phyloP scores from a whole-genome alignment of 2,329 filamentous ascomycete genomes.

The Aspergillus oerlinghausenensis region DNA sequence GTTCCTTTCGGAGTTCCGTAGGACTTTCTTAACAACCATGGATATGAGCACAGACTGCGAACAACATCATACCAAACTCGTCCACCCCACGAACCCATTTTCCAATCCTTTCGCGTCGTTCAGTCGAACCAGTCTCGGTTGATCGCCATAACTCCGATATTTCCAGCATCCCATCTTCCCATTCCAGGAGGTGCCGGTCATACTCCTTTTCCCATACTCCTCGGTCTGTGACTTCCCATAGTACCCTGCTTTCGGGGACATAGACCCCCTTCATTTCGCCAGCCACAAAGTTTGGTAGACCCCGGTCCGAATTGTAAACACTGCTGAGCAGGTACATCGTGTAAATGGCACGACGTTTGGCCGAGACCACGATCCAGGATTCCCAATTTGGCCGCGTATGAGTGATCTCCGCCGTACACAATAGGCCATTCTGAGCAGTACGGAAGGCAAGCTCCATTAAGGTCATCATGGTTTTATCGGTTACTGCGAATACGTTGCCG shows the following conservation, averaged over 20 bases:
- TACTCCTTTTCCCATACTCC: conserved; percentile 44
- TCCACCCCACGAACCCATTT: conserved; percentile 50
- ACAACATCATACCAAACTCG: conserved; percentile 53
- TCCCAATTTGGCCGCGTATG: conserved; percentile 47
- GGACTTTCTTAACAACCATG: conserved; percentile 17
- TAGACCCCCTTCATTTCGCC: conserved; percentile 46
- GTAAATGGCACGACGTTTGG: conserved; percentile 50
- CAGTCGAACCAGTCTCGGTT: conserved; percentile 25
- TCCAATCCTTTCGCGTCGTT: conserved; percentile 40
- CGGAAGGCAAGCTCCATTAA: conserved; percentile 49
- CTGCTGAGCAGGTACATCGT: conserved; percentile 53
- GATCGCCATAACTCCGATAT: conserved; percentile 52
- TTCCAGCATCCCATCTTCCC: conserved; percentile 38
- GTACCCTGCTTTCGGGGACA: conserved; percentile 36
- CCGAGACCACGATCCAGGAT: conserved; percentile 50
- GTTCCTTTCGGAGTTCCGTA: too few relatives aligned
- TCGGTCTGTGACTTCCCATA: conserved; percentile 43
- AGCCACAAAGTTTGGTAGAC: conserved; percentile 46
- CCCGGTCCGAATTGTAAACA: conserved; percentile 42
- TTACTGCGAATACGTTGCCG: conserved; percentile 22
- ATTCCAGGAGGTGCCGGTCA: conserved; percentile 40
- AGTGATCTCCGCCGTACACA: conserved; percentile 41
- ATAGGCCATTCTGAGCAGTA: conserved; percentile 39
- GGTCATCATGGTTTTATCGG: conserved; percentile 45
- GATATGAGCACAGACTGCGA: conserved; percentile 32